Conservation (phyloP, 371 early-diverging fungal genomes). For the Syncephalastrum racemosum region DNA sequence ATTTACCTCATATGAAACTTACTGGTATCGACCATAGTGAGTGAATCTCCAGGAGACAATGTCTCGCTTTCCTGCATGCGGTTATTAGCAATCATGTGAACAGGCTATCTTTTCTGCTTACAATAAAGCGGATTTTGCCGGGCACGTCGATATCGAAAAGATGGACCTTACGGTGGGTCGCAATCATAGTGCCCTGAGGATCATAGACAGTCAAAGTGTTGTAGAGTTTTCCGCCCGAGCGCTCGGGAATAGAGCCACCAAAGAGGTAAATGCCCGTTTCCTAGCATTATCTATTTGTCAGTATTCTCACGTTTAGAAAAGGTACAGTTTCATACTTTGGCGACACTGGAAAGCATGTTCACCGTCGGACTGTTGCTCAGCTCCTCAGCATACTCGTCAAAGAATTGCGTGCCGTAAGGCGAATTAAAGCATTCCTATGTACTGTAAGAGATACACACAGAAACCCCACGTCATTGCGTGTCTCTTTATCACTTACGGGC, state of each 20-base stretch:
- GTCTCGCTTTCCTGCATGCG: constrained; percentile 76
- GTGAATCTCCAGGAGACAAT: constrained; percentile 68
- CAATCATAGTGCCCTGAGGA: constrained; percentile 69
- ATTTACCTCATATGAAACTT: constrained; percentile 14
- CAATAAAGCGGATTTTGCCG: constrained; percentile 85
- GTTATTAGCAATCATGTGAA: neutral
- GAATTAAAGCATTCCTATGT: constrained; percentile 93
- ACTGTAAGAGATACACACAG: neutral
- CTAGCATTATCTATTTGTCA: constrained; percentile 26
- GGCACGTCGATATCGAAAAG: constrained; percentile 96
- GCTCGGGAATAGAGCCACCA: constrained; percentile 90
- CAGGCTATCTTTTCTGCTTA: constrained; percentile 6
- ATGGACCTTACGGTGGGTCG: constrained; percentile 80
- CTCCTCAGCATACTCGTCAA: constrained; percentile 76
- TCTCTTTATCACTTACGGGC: constrained; percentile 57
- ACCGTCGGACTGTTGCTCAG: constrained; percentile 60
- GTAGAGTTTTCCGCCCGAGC: constrained; percentile 61
- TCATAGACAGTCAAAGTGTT: constrained; percentile 92
- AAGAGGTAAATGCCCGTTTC: constrained; percentile 78
- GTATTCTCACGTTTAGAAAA: neutral
- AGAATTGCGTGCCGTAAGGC: constrained; percentile 90
- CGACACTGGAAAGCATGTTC: constrained; percentile 75
- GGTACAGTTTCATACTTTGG: constrained; percentile 49
- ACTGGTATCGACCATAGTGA: constrained; percentile 83
- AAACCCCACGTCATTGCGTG: neutral